phyloP scores from a whole-genome alignment of 2,329 filamentous ascomycete species.

The Stagonosporopsis rhizophila region DNA sequence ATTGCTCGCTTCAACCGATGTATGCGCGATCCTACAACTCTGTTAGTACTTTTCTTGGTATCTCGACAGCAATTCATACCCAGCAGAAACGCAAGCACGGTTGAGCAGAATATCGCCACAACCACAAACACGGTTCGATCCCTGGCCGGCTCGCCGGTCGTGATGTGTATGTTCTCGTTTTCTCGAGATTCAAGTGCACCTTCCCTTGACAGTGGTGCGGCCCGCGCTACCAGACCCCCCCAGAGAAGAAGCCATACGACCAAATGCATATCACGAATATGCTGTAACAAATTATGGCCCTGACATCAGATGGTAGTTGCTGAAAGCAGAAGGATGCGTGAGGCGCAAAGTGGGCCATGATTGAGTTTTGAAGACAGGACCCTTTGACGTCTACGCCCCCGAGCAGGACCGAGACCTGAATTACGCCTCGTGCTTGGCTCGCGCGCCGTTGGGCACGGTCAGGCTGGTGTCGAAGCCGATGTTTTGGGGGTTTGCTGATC shows the following conservation, averaged over 20 bases:
- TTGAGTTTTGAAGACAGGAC: constrained; percentile 3
- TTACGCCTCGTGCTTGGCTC: not conserved
- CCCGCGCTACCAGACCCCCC: not conserved
- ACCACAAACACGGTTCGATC: constrained; percentile 23
- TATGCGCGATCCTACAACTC: constrained; percentile 16
- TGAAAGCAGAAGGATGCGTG: not conserved
- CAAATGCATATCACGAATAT: not conserved
- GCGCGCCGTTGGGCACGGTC: not conserved
- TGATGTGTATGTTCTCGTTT: constrained; percentile 14
- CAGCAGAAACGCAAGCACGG: constrained; percentile 22
- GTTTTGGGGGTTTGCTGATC: constrained; percentile 10
- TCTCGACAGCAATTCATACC: constrained; percentile 13
- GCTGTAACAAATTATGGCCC: not conserved
- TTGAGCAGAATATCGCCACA: constrained; percentile 21
- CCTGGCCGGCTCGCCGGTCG: constrained; percentile 19
- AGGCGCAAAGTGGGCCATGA: constrained; percentile 1
- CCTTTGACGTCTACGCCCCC: not conserved
- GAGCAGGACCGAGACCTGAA: not conserved
- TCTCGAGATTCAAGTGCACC: not conserved
- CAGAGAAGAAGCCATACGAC: constrained; percentile 4
- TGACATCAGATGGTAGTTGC: not conserved
- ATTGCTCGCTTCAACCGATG: constrained; percentile 18
- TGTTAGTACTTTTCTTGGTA: not conserved
- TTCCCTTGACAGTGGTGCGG: constrained; percentile 5
- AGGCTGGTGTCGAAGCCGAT: not conserved